Evolutionary conservation across 371 early-diverging fungal genomes (phyloP), one percentile per base, ranked within the genome.

Genomic region (Neoconidiobolus thromboides): DNA sequence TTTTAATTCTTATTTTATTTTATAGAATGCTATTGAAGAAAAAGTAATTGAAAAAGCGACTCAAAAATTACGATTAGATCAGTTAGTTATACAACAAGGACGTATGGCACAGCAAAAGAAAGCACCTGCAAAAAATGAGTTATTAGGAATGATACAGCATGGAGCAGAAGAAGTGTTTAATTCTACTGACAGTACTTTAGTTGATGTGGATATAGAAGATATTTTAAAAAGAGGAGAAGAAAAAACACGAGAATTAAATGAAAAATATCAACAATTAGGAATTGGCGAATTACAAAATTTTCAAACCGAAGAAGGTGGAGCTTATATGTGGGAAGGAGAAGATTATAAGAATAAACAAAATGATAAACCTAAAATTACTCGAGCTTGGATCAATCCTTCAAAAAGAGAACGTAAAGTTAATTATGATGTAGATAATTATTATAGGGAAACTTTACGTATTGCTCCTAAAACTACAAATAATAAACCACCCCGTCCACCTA

Each of bases 261-360:
- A 71, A 61, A 91, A 92, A 69, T 91, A 92, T 63, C 81, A 85
- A 46, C 81, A 83, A 60, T 79, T 91, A 68, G 87, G 89, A 12
- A 74, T 96, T 26, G 91, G 90, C 49, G 97, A 96, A 63, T 73
- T 93, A 50, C 84, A 84, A 63, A 87, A 85, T 58, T 90, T 91
- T 65, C 79, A 82, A 14, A 73, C 77, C 36, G 87, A 87, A 58
- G 66, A 70, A 48, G 80, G 83, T 58, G 74, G 76, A 56, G 84
- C 85, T 5, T 94, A 93, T 69, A 83, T 93, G 64, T 96, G 94
- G 94, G 92, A 96, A 62, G 98, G 98, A 2, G 88, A 96, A 63
- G 91, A 96, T 71, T 93, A 61, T 56, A 12, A 44, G 26, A 40
- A 48, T 14, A 51, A 48, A 49, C 51, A 53, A 26, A 61, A 52